Conservation (phyloP, 1,284 basidiomycete genomes). For the Melanopsichium pennsylvanicum region DNA sequence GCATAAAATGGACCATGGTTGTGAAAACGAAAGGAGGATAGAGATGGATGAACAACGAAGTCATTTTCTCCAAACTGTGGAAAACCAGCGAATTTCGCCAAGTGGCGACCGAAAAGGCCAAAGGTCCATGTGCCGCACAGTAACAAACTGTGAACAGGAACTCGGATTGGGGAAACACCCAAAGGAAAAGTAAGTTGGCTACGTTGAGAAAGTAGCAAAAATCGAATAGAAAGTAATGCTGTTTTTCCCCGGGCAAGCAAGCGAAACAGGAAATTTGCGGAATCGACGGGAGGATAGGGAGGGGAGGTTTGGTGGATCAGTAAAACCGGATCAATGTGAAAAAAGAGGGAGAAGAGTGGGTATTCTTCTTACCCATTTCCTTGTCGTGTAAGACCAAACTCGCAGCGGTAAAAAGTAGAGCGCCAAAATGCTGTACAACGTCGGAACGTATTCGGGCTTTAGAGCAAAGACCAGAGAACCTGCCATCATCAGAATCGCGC, state of each 20-base stretch:
- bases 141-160: slow-evolving; percentile 58
- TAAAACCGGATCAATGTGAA: too few relatives aligned
- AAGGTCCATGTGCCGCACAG: slow-evolving; percentile 70
- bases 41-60: slow-evolving; percentile 68
- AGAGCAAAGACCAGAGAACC: slow-evolving; percentile 81
- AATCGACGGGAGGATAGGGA: too few relatives aligned
- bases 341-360: too few relatives aligned
- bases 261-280: too few relatives aligned
- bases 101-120: slow-evolving; percentile 91
- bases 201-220: slow-evolving; percentile 23
- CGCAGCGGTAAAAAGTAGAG: slow-evolving; percentile 81
- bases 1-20: slow-evolving; percentile 86
- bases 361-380: slow-evolving; percentile 27
- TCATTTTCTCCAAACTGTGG: slow-evolving; percentile 86
- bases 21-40: slow-evolving; percentile 76
- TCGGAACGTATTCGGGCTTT: slow-evolving; percentile 77
- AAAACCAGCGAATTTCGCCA: slow-evolving; percentile 87
- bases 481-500: not conserved
- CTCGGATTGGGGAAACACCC: slow-evolving; percentile 48
- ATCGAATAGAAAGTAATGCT: slow-evolving; percentile 83
- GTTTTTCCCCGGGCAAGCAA: too few relatives aligned
- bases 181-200: slow-evolving; percentile 33
- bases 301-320: too few relatives aligned
- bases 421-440: slow-evolving; percentile 78
- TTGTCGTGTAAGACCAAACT: slow-evolving; percentile 70